These are phyloP conservation scores for Cutaneotrichosporon mucoides DNA, from an alignment of 1,284 basidiomycete genomes.

Conservation along the genomic window DNA sequence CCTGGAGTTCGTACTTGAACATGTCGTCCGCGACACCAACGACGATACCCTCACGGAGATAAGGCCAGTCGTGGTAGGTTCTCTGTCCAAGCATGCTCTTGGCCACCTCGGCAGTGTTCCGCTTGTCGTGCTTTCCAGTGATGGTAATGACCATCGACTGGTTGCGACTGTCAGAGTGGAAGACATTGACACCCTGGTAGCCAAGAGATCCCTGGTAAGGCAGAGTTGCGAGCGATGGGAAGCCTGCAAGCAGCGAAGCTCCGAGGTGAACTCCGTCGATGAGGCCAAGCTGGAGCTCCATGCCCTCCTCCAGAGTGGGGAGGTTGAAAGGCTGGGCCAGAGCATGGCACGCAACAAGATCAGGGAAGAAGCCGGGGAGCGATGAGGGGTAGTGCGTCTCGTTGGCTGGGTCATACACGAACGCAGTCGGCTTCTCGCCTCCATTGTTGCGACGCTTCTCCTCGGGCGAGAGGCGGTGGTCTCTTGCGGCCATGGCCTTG, in stretches of 20 bases:
- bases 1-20: constrained; percentile 75
- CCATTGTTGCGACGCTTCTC: constrained; percentile 74
- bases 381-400: constrained; percentile 78
- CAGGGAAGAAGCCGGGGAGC: constrained; percentile 89
- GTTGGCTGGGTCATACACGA: constrained; percentile 64
- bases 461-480: constrained; percentile 70
- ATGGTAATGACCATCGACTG: constrained; percentile 90
- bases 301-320: constrained; percentile 74
- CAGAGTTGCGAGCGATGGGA: constrained; percentile 89
- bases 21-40: constrained; percentile 79
- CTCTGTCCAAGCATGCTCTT: constrained; percentile 68
- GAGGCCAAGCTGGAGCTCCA: constrained; percentile 80
- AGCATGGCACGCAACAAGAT: constrained; percentile 77
- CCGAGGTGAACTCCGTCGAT: constrained; percentile 86
- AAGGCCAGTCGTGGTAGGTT: constrained; percentile 87
- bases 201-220: constrained; percentile 72
- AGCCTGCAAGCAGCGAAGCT: constrained; percentile 82
- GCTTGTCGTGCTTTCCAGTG: constrained; percentile 65
- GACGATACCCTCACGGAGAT: constrained; percentile 85
- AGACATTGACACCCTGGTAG: constrained; percentile 88
- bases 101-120: constrained; percentile 69
- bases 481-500: constrained; percentile 76
- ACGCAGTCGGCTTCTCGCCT: constrained; percentile 70
- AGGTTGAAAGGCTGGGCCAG: constrained; percentile 74
- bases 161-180: constrained; percentile 82